These are phyloP conservation scores for Parsonsia alboflavescens DNA, from an alignment of 257 asterid genomes.

Conservation along the genomic window DNA sequence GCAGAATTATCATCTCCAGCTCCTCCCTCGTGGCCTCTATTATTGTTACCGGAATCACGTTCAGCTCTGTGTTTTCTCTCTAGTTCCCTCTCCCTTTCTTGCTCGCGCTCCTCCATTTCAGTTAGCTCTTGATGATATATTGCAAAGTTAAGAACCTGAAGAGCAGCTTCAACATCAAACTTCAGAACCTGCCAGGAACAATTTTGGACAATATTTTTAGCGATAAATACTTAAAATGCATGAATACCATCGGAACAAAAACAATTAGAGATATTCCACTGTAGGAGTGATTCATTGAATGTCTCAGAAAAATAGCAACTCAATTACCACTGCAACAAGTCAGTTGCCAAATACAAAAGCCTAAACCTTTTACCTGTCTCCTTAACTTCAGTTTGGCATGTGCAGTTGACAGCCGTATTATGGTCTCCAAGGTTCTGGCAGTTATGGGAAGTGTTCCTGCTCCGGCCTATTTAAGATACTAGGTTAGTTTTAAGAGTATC, in stretches of 20 bases:
- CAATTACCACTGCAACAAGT: background rate
- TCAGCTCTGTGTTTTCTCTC: conserved; percentile 47
- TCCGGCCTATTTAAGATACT: conserved; percentile 48
- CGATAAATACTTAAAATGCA: background rate
- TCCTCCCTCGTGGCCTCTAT: conserved; percentile 25
- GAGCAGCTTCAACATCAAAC: conserved; percentile 83
- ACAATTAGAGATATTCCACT: background rate
- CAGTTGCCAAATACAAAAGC: background rate
- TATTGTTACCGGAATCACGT: conserved; percentile 38
- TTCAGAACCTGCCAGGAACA: conserved; percentile 55
- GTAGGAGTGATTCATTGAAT: background rate
- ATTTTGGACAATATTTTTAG: conserved; percentile 6
- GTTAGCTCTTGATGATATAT: conserved; percentile 96
- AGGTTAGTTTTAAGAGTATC: conserved; percentile 12
- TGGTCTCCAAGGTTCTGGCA: conserved; percentile 94
- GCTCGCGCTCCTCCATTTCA: conserved; percentile 95
- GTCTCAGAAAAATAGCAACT: background rate
- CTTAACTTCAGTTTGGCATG: conserved; percentile 91
- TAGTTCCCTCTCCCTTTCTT: conserved; percentile 49
- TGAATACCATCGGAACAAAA: conserved; percentile 7
- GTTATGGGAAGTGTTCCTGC: conserved; percentile 93
- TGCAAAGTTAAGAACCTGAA: conserved; percentile 91
- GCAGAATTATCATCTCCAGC: conserved; percentile 35
- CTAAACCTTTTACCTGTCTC: conserved; percentile 52
- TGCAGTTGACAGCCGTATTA: conserved; percentile 91